Conservation (phyloP, 441 rosid genomes). For the Sinapis alba region DNA sequence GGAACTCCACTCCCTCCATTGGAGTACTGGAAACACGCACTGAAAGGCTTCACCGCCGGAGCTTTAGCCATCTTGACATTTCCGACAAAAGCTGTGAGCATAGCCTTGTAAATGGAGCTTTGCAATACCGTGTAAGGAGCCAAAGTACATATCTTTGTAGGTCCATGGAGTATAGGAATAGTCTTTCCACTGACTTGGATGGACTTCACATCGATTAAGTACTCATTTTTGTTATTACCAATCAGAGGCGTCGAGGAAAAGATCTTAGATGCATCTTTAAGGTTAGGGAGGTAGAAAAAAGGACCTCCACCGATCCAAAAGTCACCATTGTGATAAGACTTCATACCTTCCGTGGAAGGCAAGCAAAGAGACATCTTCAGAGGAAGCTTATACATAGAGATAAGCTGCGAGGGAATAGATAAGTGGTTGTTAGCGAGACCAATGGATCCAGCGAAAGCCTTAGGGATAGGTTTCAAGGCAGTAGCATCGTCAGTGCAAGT, state of each 20-base stretch:
- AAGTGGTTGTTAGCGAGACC: conserved; percentile 29
- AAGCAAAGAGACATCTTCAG: conserved; percentile 22
- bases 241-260: conserved; percentile 41
- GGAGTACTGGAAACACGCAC: conserved; percentile 47
- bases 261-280: conserved; percentile 27
- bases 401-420: conserved; percentile 19
- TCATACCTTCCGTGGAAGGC: conserved; percentile 14
- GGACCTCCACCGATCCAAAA: conserved; percentile 43
- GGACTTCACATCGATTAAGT: conserved; percentile 41
- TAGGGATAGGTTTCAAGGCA: background rate
- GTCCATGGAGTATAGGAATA: conserved; percentile 13
- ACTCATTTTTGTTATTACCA: conserved; percentile 31
- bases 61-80: conserved; percentile 20
- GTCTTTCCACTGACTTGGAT: conserved; percentile 33
- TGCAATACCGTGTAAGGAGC: conserved; percentile 38
- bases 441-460: background rate
- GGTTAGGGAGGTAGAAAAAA: conserved; percentile 2
- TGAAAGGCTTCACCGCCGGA: conserved; percentile 43
- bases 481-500: conserved; percentile 24
- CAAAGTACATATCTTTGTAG: conserved; percentile 31
- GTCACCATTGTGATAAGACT: conserved; percentile 15
- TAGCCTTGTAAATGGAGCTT: conserved; percentile 41
- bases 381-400: conserved; percentile 6
- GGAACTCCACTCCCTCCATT: conserved; percentile 42
- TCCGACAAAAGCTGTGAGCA: background rate